Evolutionary conservation across 164 flowering plant genomes (phyloP), one percentile per base, ranked within the genome.

Genomic region (Dillenia turbinata): DNA sequence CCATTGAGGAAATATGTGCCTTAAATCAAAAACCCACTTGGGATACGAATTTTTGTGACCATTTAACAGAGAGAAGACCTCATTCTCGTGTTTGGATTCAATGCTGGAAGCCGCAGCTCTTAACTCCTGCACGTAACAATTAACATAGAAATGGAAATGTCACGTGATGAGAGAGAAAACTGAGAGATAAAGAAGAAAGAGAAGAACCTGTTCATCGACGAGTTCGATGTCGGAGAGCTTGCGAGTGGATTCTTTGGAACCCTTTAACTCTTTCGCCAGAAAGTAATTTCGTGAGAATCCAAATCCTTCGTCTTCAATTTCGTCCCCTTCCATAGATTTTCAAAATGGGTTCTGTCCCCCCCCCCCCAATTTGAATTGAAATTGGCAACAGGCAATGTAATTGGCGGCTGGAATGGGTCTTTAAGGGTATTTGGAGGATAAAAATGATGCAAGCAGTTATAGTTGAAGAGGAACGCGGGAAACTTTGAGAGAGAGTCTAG

Each of bases 261-360:
- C 83, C 9, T 81, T 75, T 66, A 79, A 69, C 61, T 94, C 99
- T 76, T 92, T 91, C 6, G 96, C 90, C 12, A 94, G 80, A 62
- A 92, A 72, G 49, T 76, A 76, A 43, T 94, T 94, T 63, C 96
- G 79, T 1, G 97, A 86, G 80, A 94, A 94, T 49, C 82, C 96
- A 22, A 83, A 89, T 65, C 89, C 98, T 9, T 87, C 95, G 11
- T 87, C 97, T 0, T 85, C 96, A 10, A 16, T 70, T 8, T 83
- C 81, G 15, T 66, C 64, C 9, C 24, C 43, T 15, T 85, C 91
- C 91, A 85, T 85, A 22, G 49, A 6, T 50, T 12, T 33, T 33
- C 5, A 33, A 33, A 33, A 33, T 33, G 40, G 40, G 40, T 33
- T 33, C 40, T 19, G 22, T 19, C 1, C 22, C 22, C 22, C 22